These are phyloP conservation scores for Pelargonium nanum DNA, from an alignment of 345 rosid species.

Conservation along the genomic window DNA sequence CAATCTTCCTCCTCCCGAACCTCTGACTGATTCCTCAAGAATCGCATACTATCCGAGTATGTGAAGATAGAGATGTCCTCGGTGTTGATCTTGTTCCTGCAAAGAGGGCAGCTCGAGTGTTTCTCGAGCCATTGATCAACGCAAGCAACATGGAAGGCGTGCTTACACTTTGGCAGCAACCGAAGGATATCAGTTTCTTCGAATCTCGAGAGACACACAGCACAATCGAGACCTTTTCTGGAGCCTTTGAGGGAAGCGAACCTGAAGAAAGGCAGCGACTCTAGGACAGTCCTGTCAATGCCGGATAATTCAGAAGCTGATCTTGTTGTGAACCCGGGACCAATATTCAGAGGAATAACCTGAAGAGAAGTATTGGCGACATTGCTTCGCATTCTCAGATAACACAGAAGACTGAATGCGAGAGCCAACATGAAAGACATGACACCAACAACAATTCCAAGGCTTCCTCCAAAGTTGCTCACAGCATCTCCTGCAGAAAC, in stretches of 20 bases:
- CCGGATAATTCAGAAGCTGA: conserved; percentile 52
- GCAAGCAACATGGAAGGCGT: conserved; percentile 75
- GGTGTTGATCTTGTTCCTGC: conserved; percentile 41
- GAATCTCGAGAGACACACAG: conserved; percentile 76
- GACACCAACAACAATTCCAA: conserved; percentile 56
- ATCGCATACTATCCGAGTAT: conserved; percentile 45
- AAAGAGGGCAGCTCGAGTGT: conserved; percentile 79
- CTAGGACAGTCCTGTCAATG: conserved; percentile 50
- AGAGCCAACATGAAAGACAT: conserved; percentile 41
- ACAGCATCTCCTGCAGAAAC: conserved; percentile 18
- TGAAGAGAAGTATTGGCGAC: not conserved
- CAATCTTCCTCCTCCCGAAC: conserved; percentile 25
- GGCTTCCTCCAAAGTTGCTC: conserved; percentile 45
- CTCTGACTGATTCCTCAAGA: conserved; percentile 37
- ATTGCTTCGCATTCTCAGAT: conserved; percentile 41
- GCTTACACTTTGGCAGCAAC: conserved; percentile 65
- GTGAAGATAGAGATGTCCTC: conserved; percentile 42
- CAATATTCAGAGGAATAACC: conserved; percentile 8
- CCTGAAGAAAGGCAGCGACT: conserved; percentile 77
- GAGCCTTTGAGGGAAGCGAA: conserved; percentile 70
- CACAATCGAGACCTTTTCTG: conserved; percentile 71
- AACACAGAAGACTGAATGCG: conserved; percentile 42
- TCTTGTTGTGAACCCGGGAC: conserved; percentile 13
- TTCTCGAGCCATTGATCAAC: conserved; percentile 83
- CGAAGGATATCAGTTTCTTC: conserved; percentile 63